Base-by-base conservation (phyloP, 2,329 filamentous ascomycete genomes). In the Bipolaris gigantea region DNA sequence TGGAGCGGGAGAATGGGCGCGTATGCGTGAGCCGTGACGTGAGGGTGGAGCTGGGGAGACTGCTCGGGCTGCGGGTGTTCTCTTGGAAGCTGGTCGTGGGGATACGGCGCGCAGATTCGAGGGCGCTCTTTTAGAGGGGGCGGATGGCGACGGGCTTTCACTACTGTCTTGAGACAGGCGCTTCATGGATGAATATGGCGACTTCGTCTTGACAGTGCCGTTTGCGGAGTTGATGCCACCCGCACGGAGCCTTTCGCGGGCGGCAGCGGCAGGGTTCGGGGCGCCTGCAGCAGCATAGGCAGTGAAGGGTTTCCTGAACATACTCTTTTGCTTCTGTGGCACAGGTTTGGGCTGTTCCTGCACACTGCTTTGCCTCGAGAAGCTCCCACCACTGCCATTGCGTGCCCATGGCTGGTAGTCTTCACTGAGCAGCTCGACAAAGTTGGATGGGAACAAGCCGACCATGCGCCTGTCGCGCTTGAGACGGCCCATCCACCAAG, bases 401-500 rank as follows among this genome's bases (percentile, higher is more conserved):
- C 59, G 85, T 78, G 75, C 91, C 76, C 62, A 83, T 56, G 94
- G 94, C 53, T 90, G 87, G 73, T 95, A 97, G 72, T 86, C 85
- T 55, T 94, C 86, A 50, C 90, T 89, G 30, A 99, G 83, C 5
- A 99, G 83, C 72, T 95, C 85, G 71, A 99, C 94, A 71, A 99
- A 99, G 77, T 99, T 99, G 68, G 92, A 97, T 0, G 94, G 94
- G 70, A 99, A 99, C 18, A 94, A 81, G 49, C 94, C 94, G 67
- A 97, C 88, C 68, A 93, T 92, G 69, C 92, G 86, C 74, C 89
- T 88, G 76, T 99, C 94, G 65, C 94, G 86, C 71, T 88, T 90
- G 71, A 99, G 78, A 60, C 93, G 86, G 43, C 94, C 94, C 77
- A 92, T 96, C 94, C 94, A 99, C 94, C 94, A 99, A 42, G 90